Percentiles rank a stretch among this genome's conserved stretches.
Evolutionary conservation across 2,329 filamentous ascomycete species (phyloP).

Genomic region (Grosmannia huntii): DNA sequence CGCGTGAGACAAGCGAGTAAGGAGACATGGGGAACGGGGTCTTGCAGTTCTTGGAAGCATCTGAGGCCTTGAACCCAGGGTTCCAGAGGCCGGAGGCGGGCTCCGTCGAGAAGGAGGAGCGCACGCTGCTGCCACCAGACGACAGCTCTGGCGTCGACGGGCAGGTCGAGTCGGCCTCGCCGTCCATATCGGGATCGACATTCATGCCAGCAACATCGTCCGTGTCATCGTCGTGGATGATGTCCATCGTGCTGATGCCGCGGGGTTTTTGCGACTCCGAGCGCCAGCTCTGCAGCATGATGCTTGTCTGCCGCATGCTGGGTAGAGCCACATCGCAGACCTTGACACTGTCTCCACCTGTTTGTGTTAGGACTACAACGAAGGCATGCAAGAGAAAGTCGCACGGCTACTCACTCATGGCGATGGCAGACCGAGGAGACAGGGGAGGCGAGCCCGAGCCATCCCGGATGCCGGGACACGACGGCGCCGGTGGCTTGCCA

Average conservation of each 20-base stretch:
- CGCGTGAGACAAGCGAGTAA: background rate
- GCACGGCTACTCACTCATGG: background rate
- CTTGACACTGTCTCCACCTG: background rate
- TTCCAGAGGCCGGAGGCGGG: background rate
- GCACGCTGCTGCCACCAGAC: background rate
- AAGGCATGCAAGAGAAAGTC: background rate
- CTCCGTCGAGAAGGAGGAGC: constrained; percentile 6
- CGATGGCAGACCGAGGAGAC: background rate
- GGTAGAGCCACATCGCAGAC: constrained; percentile 6
- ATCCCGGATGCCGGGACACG: background rate
- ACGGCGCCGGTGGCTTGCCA: background rate
- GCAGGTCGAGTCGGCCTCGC: background rate
- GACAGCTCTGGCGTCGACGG: constrained; percentile 1
- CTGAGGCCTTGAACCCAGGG: background rate
- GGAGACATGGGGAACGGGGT: background rate
- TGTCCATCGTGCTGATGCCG: background rate
- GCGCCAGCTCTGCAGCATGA: constrained; percentile 10
- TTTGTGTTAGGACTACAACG: background rate
- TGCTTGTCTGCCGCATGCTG: constrained; percentile 11
- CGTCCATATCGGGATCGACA: background rate
- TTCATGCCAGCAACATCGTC: background rate
- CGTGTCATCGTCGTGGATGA: background rate
- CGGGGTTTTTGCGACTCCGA: background rate
- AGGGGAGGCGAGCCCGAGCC: background rate
- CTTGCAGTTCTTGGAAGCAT: background rate